These are phyloP conservation scores for Rhododendron mucronatum DNA, from an alignment of 148 eudicot species.

Conservation along the genomic window DNA sequence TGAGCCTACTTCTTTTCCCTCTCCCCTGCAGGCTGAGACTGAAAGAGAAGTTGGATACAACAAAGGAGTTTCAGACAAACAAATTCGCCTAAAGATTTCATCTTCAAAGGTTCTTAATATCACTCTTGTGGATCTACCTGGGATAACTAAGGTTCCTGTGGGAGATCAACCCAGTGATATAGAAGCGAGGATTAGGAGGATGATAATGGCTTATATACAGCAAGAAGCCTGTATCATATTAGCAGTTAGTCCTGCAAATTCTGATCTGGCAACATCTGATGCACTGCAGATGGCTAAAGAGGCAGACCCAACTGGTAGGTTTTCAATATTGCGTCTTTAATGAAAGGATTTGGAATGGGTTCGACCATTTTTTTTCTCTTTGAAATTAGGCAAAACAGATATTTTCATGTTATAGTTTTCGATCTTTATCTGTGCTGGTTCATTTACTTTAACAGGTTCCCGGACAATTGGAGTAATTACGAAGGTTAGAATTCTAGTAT, in stretches of 20 bases:
- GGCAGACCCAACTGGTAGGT: constrained; percentile 51
- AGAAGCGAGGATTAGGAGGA: constrained; percentile 56
- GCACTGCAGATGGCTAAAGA: constrained; percentile 49
- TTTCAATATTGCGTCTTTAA: not conserved
- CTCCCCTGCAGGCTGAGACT: constrained; percentile 48
- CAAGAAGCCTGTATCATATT: constrained; percentile 41
- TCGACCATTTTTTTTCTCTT: not conserved
- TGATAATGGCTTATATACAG: constrained; percentile 56
- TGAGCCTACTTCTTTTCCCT: not conserved
- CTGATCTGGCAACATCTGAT: constrained; percentile 58
- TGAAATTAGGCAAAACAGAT: not conserved
- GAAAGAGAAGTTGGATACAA: constrained; percentile 64
- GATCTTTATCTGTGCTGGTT: not conserved
- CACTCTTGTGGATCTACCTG: constrained; percentile 74
- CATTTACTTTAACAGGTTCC: constrained; percentile 26
- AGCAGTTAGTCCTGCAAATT: constrained; percentile 55
- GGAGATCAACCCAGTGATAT: constrained; percentile 73
- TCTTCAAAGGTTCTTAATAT: constrained; percentile 63
- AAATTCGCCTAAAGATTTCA: constrained; percentile 54
- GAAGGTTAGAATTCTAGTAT: constrained; percentile 25
- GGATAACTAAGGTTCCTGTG: constrained; percentile 75
- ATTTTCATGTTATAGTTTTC: not conserved
- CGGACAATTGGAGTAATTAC: constrained; percentile 59
- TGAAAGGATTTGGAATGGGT: not conserved
- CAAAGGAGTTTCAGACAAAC: constrained; percentile 58